Base-by-base conservation (phyloP, 2,329 filamentous ascomycete species). In the Penicillium sp. region DNA sequence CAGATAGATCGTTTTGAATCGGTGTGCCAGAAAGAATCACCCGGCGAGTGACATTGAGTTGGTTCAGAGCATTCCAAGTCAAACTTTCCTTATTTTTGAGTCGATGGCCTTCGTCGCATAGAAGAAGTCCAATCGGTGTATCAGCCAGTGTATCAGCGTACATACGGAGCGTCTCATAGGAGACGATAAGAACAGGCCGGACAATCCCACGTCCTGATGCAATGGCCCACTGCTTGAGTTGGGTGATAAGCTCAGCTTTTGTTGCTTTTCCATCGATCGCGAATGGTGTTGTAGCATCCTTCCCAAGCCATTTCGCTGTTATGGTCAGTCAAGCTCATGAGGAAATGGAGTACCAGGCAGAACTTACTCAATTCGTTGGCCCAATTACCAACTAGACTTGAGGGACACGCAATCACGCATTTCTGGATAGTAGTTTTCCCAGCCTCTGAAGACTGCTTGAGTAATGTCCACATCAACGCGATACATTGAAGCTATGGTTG, bases 1-100 rank as follows among this genome's bases (percentile, higher is more conserved):
- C 93, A 0, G 92, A 95, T n/a, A 99, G 74, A 66, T 99, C 93
- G 63, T 99, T 99, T 64, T 99, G 93, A 50, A 99, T 99, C 0
- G 93, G 93, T 1, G 93, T 99, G 52, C 93, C 93, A 0, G 93
- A 97, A 13, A 99, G 77, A 59, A 99, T 99, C 37, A 99, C 92
- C 22, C 93, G 84, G 50, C 91, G 83, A 35, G 87, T 87, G 25
- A 99, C 93, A 62, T 96, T 95, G 13, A 99, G 77, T 53, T 82
- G 87, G 63, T 95, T 96, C 41, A 99, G 76, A 0, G 93, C 91
- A 22, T 81, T 91, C 66, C 96, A 99, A 0, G 93, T 97, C 70
- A 95, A 89, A 62, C 88, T 95, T 66, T 99, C 93, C 50, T 89
- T 90, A 61, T 99, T 99, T 71, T 99, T 99, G 55, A 99, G 72